Percentiles rank a stretch among this genome's conserved stretches.
Evolutionary conservation across 169 alveolate species (phyloP).

Genomic region (Amoebophrya sp.): DNA sequence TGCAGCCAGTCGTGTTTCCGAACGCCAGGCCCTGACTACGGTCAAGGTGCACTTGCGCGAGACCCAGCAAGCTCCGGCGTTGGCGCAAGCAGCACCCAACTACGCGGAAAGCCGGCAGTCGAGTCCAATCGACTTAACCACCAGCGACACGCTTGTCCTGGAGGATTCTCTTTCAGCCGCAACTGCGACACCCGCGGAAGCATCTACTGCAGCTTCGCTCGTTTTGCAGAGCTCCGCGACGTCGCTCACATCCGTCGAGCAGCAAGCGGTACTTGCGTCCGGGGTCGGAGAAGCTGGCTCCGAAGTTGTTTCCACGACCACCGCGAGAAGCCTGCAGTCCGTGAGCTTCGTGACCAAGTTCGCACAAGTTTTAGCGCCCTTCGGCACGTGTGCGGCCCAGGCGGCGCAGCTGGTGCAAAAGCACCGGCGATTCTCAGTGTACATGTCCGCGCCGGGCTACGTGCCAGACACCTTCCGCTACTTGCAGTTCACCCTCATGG

Average conservation of each 20-base stretch:
- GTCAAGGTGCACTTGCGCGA: neutral
- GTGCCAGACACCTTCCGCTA: neutral
- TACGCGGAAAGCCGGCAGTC: neutral
- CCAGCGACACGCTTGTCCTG: neutral
- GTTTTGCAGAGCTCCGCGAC: no score
- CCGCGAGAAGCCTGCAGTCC: no score
- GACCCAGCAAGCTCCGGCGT: neutral
- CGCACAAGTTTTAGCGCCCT: neutral
- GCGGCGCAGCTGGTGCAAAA: neutral
- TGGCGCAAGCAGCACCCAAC: neutral
- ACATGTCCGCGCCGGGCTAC: neutral
- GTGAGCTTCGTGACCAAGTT: neutral
- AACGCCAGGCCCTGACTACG: neutral
- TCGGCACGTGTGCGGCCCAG: neutral
- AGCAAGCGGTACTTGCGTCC: no score
- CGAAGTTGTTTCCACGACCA: no score
- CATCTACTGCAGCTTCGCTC: no score
- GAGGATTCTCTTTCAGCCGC: no score
- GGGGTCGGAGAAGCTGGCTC: no score
- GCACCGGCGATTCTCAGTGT: neutral
- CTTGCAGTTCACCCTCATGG: neutral
- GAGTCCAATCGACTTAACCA: neutral
- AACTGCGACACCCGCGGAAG: no score
- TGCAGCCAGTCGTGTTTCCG: neutral
- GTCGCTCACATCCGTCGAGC: no score